Base-by-base conservation (phyloP, 805 yeast species). In the Ogataea ramenticola region DNA sequence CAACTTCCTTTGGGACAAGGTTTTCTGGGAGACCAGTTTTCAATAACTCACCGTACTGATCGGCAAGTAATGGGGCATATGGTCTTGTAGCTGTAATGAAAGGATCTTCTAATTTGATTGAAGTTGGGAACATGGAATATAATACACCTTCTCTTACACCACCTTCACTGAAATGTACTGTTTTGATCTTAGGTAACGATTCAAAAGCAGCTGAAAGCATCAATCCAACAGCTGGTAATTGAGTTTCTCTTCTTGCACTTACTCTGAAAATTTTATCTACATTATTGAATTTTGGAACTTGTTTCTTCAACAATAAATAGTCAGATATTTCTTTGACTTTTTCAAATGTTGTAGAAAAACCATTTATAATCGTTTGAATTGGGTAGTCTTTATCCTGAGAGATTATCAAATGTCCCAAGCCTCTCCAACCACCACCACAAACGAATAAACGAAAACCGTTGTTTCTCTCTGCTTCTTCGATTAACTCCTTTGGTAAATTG, bases 61-160 rank as follows among this genome's bases (percentile, higher is more conserved):
- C 66, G 0, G 82, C 79, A 36, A 82, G 69, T 31, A 81, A 61
- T 15, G 87, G 87, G 2, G 89, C 85, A 60, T 80, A 83, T 4
- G 86, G 86, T 53, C 76, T 65, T 4, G 91, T 77, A 3, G 88
- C 86, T 3, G 83, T 77, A 19, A 79, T 53, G 21, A 84, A 55
- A 5, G 93, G 93, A 52, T 84, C 91, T 53, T 81, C 82, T 3
- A 73, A 62, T 48, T 82, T 72, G 27, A 82, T 68, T 32, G 70
- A 70, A 19, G 71, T 64, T 19, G 87, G 79, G 31, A 84, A 64
- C 53, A 74, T 72, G 7, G 84, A 77, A 56, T 77, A 84, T 32
- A 85, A 54, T 1, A 80, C 79, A 47, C 91, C 91, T 62, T 84
- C 91, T 51, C 91, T 69, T 20, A 83, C 82, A 46, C 89, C 89